Percentiles rank a stretch among this genome's conserved stretches.
These are phyloP conservation scores for Bretschneidera sinensis DNA, from an alignment of 345 rosid genomes.

Conservation along the genomic window DNA sequence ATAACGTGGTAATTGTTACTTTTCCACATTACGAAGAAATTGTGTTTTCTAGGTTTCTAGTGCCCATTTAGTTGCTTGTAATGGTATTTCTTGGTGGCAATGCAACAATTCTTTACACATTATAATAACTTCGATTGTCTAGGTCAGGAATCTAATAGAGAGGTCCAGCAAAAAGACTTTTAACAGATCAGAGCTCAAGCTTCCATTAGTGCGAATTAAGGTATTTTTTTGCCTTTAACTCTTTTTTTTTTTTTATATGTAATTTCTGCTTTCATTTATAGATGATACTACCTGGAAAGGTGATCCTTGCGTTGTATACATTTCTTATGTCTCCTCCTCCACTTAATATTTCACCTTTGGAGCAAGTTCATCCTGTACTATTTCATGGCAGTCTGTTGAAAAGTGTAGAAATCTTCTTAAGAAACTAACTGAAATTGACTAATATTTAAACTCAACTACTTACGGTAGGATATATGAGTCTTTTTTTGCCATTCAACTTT, in stretches of 20 bases:
- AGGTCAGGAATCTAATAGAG: slow-evolving; percentile 84
- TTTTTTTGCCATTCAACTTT: neutral
- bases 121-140: slow-evolving; percentile 17
- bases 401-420: neutral
- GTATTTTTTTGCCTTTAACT: slow-evolving; percentile 35
- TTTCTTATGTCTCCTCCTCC: neutral
- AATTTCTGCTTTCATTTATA: neutral
- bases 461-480: neutral
- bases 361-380: neutral
- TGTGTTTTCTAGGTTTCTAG: too few species aligned
- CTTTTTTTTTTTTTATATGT: too few species aligned
- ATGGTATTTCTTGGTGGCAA: neutral
- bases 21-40: slow-evolving; percentile 18
- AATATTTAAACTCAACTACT: neutral
- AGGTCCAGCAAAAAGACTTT: slow-evolving; percentile 55
- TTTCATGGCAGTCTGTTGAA: neutral
- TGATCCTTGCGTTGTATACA: too few species aligned
- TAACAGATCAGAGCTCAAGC: slow-evolving; percentile 61
- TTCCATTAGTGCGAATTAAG: slow-evolving; percentile 89
- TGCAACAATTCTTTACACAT: neutral
- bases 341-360: neutral
- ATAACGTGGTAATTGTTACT: slow-evolving; percentile 67
- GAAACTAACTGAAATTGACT: neutral
- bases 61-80: neutral
- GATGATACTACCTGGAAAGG: neutral